These are phyloP conservation scores for Tetrapisispora namnaoensis DNA, from an alignment of 805 yeast genomes.

Conservation along the genomic window DNA sequence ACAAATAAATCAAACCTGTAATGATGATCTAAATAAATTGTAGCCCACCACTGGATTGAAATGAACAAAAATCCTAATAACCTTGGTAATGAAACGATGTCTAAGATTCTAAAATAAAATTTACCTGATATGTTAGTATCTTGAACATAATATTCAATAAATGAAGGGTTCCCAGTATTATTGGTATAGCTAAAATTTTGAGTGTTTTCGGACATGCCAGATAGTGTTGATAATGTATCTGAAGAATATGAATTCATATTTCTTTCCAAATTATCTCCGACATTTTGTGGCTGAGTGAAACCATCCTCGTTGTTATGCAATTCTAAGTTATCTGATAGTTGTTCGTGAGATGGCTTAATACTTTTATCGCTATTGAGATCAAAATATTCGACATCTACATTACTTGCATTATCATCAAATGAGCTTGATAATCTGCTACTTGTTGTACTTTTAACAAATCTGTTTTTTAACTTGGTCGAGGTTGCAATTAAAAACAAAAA, in stretches of 20 bases:
- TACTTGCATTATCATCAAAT: not conserved
- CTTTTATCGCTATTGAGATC: not conserved
- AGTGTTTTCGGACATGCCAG: not conserved
- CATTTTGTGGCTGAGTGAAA: not conserved
- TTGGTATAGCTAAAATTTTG: not conserved
- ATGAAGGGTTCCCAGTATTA: not conserved
- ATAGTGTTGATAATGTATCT: not conserved
- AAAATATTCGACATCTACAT: conserved; percentile 1
- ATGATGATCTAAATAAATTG: conserved; percentile 65
- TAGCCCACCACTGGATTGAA: conserved; percentile 62
- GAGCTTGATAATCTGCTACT: not conserved
- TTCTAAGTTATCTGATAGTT: not conserved
- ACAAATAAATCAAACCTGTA: conserved; percentile 52
- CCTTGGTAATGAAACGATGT: conserved; percentile 22
- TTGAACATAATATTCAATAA: conserved; percentile 9
- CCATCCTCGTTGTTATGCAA: not conserved
- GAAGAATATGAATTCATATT: not conserved
- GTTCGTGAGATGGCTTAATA: not conserved
- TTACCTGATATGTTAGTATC: conserved; percentile 8
- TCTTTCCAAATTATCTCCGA: not conserved
- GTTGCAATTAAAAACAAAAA: conserved; percentile 36
- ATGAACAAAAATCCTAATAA: conserved; percentile 37
- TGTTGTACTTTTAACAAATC: conserved; percentile 7
- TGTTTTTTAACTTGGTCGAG: conserved; percentile 17
- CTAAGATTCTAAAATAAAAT: conserved; percentile 19